Conservation (phyloP, 306 rosid species). For the Rubus idaeus region DNA sequence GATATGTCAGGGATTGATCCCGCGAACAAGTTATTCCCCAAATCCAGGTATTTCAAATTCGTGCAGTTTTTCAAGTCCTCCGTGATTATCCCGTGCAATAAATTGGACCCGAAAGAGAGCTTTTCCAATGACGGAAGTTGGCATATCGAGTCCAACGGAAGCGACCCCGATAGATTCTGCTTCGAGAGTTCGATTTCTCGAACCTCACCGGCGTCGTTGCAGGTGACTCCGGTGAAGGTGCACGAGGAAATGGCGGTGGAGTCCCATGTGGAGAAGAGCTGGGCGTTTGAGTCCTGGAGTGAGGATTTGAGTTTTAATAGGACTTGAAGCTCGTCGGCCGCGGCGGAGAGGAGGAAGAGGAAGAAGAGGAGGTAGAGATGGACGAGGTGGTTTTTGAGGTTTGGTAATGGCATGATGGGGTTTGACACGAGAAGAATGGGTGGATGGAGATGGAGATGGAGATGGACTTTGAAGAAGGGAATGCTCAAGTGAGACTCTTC, state of each 20-base stretch:
- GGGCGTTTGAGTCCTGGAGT: constrained; percentile 25
- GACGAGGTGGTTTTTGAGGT: neutral
- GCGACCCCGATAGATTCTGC: constrained; percentile 43
- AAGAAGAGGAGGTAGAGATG: constrained; percentile 32
- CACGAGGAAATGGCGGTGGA: constrained; percentile 28
- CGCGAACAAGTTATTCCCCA: constrained; percentile 61
- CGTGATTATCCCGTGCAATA: constrained; percentile 36
- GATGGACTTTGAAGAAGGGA: neutral
- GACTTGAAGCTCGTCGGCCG: constrained; percentile 51
- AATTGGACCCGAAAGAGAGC: constrained; percentile 62
- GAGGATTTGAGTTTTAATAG: constrained; percentile 55
- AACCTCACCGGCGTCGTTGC: constrained; percentile 42
- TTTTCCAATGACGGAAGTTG: constrained; percentile 49
- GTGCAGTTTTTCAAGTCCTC: constrained; percentile 59
- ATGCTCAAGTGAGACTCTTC: neutral
- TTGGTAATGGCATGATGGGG: neutral
- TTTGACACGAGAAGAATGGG: neutral
- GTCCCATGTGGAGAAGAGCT: constrained; percentile 47
- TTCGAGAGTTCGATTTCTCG: constrained; percentile 56
- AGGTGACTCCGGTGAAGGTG: constrained; percentile 56
- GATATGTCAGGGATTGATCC: constrained; percentile 69
- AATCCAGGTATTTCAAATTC: constrained; percentile 53
- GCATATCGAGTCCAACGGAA: constrained; percentile 69
- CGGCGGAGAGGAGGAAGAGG: constrained; percentile 35
- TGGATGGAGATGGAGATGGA: neutral